Percentiles rank a stretch among this genome's conserved stretches.
These are phyloP conservation scores for Pseudogymnoascus verrucosus DNA, from an alignment of 2,329 filamentous ascomycete genomes.

Conservation along the genomic window DNA sequence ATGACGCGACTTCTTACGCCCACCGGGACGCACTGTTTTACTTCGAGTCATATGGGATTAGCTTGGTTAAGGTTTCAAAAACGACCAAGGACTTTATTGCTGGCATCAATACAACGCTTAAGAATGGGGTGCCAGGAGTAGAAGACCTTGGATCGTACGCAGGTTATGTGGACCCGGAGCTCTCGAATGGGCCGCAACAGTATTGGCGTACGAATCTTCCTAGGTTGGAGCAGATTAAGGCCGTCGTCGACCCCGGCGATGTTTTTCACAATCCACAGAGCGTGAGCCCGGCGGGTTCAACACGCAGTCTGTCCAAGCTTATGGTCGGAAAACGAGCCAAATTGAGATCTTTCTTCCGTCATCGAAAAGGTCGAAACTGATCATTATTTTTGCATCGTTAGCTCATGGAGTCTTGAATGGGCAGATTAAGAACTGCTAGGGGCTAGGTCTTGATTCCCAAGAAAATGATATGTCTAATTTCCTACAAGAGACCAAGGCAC, in stretches of 20 bases:
- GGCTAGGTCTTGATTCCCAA: too few species aligned
- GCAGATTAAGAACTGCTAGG: too few species aligned
- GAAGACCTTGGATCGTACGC: conserved; percentile 46
- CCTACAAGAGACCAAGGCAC: too few species aligned
- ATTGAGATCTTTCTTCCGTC: background rate
- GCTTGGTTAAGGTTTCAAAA: conserved; percentile 37
- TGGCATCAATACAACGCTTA: conserved; percentile 41
- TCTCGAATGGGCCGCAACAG: conserved; percentile 35
- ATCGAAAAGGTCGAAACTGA: too few species aligned
- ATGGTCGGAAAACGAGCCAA: background rate
- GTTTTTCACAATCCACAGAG: conserved; percentile 48
- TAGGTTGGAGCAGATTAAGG: conserved; percentile 41
- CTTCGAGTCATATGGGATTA: conserved; percentile 53
- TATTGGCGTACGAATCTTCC: conserved; percentile 50
- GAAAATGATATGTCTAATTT: too few species aligned
- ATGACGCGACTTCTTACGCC: conserved; percentile 51
- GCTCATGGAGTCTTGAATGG: too few species aligned
- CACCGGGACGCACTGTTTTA: conserved; percentile 58
- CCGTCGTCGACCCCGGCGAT: conserved; percentile 43
- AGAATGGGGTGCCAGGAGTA: conserved; percentile 28
- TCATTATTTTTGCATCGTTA: too few species aligned
- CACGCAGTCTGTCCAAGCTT: background rate
- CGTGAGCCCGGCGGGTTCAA: background rate
- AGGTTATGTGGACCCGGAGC: conserved; percentile 48
- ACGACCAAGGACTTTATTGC: conserved; percentile 43